Conservation (phyloP, 2,329 filamentous ascomycete species). For the Fusarium lateritium region DNA sequence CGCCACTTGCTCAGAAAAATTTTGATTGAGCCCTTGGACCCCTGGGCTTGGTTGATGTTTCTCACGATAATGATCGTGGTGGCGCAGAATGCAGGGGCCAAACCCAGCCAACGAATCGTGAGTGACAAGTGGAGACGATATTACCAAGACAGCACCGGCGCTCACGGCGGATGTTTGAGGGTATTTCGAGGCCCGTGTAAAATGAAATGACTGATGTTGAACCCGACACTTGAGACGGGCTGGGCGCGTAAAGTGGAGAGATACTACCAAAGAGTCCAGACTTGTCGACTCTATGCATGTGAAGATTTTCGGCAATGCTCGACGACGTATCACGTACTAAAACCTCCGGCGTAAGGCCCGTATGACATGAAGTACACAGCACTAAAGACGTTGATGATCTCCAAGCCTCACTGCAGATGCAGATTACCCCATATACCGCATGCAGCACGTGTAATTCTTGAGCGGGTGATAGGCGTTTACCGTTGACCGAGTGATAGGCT, state of each 20-base stretch:
- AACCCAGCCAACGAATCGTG: constrained; percentile 2
- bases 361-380: not conserved
- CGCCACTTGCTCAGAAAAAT: not conserved
- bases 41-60: not conserved
- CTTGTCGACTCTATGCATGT: constrained; percentile 29
- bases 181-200: constrained; percentile 9
- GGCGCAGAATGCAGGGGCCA: constrained; percentile 14
- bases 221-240: constrained; percentile 1
- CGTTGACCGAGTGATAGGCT: constrained; percentile 3
- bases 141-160: constrained; percentile 8
- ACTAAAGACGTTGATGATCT: constrained; percentile 1
- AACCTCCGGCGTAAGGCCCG: constrained; percentile 7
- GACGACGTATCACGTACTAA: constrained; percentile 1
- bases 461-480: constrained; percentile 6
- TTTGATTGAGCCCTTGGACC: not conserved
- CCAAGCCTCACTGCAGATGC: constrained; percentile 1
- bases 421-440: constrained; percentile 3
- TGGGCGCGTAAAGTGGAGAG: constrained; percentile 8
- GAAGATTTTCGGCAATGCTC: constrained; percentile 20
- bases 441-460: constrained; percentile 30
- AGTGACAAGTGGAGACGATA: too few relatives aligned
- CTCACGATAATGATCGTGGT: constrained; percentile 6
- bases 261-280: constrained; percentile 2
- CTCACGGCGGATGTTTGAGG: constrained; percentile 31
- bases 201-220: constrained; percentile 15